A percentile compares a stretch with the other conserved stretches of the same genome.
These are phyloP conservation scores for Galium porrigens DNA, from an alignment of 305 asterid species.

Conservation along the genomic window DNA sequence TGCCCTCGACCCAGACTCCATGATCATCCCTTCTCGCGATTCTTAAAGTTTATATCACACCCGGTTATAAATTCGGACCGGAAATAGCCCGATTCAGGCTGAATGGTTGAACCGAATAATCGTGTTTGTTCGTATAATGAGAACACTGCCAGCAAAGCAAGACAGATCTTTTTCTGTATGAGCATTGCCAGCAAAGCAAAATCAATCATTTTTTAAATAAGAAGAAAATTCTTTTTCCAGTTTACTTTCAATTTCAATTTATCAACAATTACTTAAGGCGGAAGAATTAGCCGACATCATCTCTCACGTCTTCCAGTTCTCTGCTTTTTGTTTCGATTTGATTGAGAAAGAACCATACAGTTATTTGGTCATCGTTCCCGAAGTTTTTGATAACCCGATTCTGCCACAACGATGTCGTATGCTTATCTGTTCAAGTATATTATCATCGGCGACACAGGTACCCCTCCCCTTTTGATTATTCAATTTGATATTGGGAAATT, in stretches of 20 bases:
- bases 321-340: neutral
- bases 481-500: neutral
- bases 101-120: too few relatives aligned
- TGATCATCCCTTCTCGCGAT: too few relatives aligned
- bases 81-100: too few relatives aligned
- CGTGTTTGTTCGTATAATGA: too few relatives aligned
- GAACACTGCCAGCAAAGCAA: too few relatives aligned
- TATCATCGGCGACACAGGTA: slow-evolving; percentile 77
- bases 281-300: neutral
- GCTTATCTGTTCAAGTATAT: slow-evolving; percentile 77
- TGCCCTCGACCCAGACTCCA: too few relatives aligned
- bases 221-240: neutral
- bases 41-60: too few relatives aligned
- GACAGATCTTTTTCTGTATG: neutral
- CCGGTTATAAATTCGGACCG: too few relatives aligned
- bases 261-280: neutral
- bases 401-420: slow-evolving; percentile 42
- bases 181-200: neutral
- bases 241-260: neutral
- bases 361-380: neutral
- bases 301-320: neutral
- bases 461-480: neutral
- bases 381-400: neutral
- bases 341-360: neutral
- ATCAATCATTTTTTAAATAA: neutral